phyloP scores from a whole-genome alignment of 495 filamentous ascomycete genomes.

The Aspergillus biplanus region DNA sequence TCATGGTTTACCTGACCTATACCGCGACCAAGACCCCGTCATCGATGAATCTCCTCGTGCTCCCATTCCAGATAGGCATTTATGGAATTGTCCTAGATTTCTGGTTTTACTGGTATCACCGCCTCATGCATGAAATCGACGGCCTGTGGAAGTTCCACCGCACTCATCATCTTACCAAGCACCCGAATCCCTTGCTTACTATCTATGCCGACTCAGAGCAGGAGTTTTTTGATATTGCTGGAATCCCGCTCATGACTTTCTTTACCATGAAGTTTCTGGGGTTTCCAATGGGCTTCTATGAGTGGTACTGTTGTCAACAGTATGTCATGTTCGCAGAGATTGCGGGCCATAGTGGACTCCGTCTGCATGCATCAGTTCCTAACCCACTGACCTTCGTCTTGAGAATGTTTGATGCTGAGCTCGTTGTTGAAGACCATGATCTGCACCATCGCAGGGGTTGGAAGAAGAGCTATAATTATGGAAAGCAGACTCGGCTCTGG shows the following conservation, averaged over 20 bases:
- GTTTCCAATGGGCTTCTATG: constrained; percentile 47
- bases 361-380: constrained; percentile 37
- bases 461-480: constrained; percentile 48
- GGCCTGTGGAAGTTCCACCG: constrained; percentile 48
- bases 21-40: constrained; percentile 18
- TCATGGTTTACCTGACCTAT: constrained; percentile 31
- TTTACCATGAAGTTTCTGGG: constrained; percentile 35
- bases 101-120: constrained; percentile 53
- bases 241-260: constrained; percentile 38
- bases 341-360: constrained; percentile 42
- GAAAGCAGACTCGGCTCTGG: constrained; percentile 49
- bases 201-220: constrained; percentile 50
- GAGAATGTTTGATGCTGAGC: constrained; percentile 36
- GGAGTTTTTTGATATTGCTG: constrained; percentile 49
- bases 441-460: constrained; percentile 48
- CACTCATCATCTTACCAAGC: constrained; percentile 50
- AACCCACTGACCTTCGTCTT: constrained; percentile 43
- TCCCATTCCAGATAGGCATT: constrained; percentile 40
- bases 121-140: constrained; percentile 44
- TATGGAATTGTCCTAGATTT: constrained; percentile 49
- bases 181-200: constrained; percentile 46
- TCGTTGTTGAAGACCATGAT: constrained; percentile 50
- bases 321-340: constrained; percentile 48
- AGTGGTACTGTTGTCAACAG: constrained; percentile 49
- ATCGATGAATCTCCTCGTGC: constrained; percentile 34